Conservation (phyloP, 257 asterid species). For the Scutellaria galericulata region DNA sequence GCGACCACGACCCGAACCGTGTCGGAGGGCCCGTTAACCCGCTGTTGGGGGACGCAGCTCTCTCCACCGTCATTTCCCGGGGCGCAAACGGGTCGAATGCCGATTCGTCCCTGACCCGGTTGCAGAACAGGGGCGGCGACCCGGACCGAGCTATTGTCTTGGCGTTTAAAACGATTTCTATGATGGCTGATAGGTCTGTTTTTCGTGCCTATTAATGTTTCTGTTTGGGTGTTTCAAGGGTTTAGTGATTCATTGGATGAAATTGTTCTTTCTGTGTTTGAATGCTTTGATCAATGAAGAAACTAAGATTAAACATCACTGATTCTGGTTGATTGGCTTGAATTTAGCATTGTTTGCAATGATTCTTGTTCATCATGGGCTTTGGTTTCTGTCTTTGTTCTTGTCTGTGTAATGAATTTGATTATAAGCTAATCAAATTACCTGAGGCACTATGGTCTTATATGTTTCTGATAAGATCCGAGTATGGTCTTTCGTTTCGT, state of each 20-base stretch:
- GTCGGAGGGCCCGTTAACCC: constrained; percentile 97
- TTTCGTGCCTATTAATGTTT: background rate
- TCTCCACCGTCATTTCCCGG: constrained; percentile 76
- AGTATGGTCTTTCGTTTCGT: background rate
- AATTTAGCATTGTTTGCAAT: background rate
- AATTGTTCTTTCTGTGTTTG: constrained; percentile 16
- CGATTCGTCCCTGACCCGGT: constrained; percentile 65
- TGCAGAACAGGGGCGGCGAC: constrained; percentile 94
- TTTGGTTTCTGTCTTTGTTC: constrained; percentile 3
- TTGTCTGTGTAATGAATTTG: background rate
- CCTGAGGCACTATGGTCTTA: background rate
- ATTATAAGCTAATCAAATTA: background rate
- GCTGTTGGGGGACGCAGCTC: constrained; percentile 70
- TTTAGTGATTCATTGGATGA: constrained; percentile 33
- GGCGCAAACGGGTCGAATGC: constrained; percentile 62
- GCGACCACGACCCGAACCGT: constrained; percentile 91
- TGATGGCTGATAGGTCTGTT: constrained; percentile 92
- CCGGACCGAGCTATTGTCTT: constrained; percentile 81
- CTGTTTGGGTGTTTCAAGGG: constrained; percentile 17
- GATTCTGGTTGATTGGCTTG: background rate
- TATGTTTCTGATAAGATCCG: background rate
- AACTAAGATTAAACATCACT: background rate
- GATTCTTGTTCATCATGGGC: background rate
- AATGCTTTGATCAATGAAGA: background rate
- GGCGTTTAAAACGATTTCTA: constrained; percentile 84